These are phyloP conservation scores for Suzukiozyma palmioleophila DNA, from an alignment of 1,139 yeast genomes.

Conservation along the genomic window DNA sequence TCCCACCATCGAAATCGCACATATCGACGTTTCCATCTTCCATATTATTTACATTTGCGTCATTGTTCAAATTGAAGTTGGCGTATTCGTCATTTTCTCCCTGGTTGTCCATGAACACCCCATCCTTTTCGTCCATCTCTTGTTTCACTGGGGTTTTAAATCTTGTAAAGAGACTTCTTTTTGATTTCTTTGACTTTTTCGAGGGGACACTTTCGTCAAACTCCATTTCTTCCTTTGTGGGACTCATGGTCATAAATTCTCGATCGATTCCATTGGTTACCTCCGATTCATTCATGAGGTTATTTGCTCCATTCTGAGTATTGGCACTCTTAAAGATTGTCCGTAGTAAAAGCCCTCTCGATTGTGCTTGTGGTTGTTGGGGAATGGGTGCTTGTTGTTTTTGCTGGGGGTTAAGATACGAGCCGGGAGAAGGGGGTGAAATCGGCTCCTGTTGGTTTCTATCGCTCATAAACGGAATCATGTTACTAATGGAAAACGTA, in stretches of 20 bases:
- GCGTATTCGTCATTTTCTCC: not conserved
- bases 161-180: conserved; percentile 38
- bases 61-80: not conserved
- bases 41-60: not conserved
- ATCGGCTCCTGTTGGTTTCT: conserved; percentile 22
- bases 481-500: conserved; percentile 32
- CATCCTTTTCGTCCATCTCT: conserved; percentile 8
- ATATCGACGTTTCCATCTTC: not conserved
- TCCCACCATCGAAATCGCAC: not conserved
- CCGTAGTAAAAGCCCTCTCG: conserved; percentile 33
- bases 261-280: conserved; percentile 5
- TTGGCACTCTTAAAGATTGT: conserved; percentile 36
- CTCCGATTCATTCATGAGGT: conserved; percentile 6
- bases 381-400: conserved; percentile 6
- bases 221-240: conserved; percentile 20
- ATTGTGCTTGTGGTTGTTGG: conserved; percentile 16
- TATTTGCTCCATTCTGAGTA: conserved; percentile 8
- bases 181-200: conserved; percentile 29
- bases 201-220: conserved; percentile 14
- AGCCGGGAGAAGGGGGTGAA: conserved; percentile 19
- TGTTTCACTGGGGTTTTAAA: conserved; percentile 32
- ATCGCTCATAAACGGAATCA: conserved; percentile 45
- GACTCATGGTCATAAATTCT: conserved; percentile 19
- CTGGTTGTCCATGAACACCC: not conserved
- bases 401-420: conserved; percentile 5